Base-by-base conservation (phyloP, 2,329 filamentous ascomycete species). In the Neoascochyta sp. region DNA sequence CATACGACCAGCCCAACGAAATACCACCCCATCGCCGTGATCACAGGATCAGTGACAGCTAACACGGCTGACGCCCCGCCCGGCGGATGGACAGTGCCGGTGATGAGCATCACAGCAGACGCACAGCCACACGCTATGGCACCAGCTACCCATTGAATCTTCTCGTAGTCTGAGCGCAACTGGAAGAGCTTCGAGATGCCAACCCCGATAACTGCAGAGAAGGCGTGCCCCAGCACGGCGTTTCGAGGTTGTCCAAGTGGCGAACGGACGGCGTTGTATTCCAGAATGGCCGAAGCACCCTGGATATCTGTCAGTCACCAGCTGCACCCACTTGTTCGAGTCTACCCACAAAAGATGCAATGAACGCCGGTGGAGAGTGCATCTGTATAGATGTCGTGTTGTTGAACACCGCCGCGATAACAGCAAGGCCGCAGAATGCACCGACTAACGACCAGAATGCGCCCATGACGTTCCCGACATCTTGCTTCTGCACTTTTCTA, bases 21-120 rank as follows among this genome's bases (percentile, higher is more conserved):
- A 20, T 56, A 57, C 68, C 69, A 73, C 3, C 68, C 67, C 58
- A 72, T 60, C 0, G 47, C 55, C 9, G 59, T 64, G 15, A 69
- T 57, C 3, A 52, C 44, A 2, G 62, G 47, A 3, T 65, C 53
- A 4, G 63, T 66, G 5, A 62, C 62, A 1, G 69, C 68, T 14
- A 73, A 47, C 2, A 71, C 59, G 2, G 69, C 68, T 7, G 67
- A 70, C 0, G 69, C 69, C 13, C 69, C 69, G 11, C 68, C 69
- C 6, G 69, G 69, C n/a, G 69, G 69, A 43, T 72, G 68, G 2
- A 70, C 61, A 2, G 67, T 71, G 24, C 66, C 65, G 4, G 69
- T 71, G 18, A 69, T 39, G 5, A 65, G 56, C 69, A 72, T 73
- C 9, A 65, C 59, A 14, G 64, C 52, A 5, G 64, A 67, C 4